Percentiles rank a stretch among this genome's conserved stretches.
Evolutionary conservation across 306 rosid species (phyloP).

Genomic region (Cicer judaicum): DNA sequence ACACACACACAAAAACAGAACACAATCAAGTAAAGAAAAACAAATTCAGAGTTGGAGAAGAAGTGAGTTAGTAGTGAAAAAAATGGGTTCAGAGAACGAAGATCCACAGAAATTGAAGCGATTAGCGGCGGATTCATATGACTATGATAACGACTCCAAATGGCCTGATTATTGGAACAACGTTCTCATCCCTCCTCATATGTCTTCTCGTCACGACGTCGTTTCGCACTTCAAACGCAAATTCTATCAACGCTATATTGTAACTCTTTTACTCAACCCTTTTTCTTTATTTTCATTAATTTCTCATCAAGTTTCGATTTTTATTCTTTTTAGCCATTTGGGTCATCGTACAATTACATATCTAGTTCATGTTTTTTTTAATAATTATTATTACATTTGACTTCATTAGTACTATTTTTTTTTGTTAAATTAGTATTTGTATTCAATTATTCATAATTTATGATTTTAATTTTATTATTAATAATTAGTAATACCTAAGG

Average conservation of each 20-base stretch:
- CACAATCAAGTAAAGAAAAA: not conserved
- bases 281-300: not conserved
- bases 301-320: slow-evolving; percentile 15
- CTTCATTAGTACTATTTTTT: not conserved
- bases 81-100: slow-evolving; percentile 76
- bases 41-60: not conserved
- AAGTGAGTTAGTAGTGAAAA: not conserved
- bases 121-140: slow-evolving; percentile 81
- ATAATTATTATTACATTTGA: not conserved
- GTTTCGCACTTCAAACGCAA: slow-evolving; percentile 84
- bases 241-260: slow-evolving; percentile 78
- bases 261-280: not conserved
- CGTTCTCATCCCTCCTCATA: slow-evolving; percentile 84
- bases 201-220: slow-evolving; percentile 75
- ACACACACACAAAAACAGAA: not conserved
- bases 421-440: not conserved
- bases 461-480: not conserved
- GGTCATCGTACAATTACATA: not conserved
- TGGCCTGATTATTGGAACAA: slow-evolving; percentile 96
- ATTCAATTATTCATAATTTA: not conserved
- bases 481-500: not conserved
- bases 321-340: not conserved
- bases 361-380: no score
- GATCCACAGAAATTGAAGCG: slow-evolving; percentile 79
- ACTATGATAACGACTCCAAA: slow-evolving; percentile 82